phyloP scores from a whole-genome alignment of 208 protist species.

The Sergeia podlipaevii region DNA sequence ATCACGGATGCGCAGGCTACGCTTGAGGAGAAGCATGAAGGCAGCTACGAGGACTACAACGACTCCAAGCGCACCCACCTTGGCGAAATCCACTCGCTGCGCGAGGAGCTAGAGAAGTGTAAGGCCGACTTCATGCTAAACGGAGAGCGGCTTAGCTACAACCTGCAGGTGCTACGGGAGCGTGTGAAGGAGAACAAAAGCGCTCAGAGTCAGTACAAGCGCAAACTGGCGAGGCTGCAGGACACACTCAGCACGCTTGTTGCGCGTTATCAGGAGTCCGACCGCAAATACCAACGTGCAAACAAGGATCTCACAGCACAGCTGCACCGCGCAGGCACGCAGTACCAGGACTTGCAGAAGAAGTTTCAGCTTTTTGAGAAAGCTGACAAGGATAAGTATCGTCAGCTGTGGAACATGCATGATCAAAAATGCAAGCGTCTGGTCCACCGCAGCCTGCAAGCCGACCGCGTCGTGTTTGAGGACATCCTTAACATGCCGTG shows the following conservation, averaged over 20 bases:
- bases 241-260: conserved; percentile 89
- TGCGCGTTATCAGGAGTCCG: conserved; percentile 88
- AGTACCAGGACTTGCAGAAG: conserved; percentile 95
- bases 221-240: conserved; percentile 84
- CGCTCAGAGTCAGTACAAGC: conserved; percentile 92
- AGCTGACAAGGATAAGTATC: conserved; percentile 92
- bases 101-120: conserved; percentile 93
- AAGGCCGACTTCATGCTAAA: conserved; percentile 95
- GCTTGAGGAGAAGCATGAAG: conserved; percentile 77
- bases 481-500: conserved; percentile 91
- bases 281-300: conserved; percentile 86
- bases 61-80: conserved; percentile 68
- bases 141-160: conserved; percentile 95
- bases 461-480: conserved; percentile 95
- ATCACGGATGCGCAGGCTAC: conserved; percentile 78
- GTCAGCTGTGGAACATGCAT: conserved; percentile 95
- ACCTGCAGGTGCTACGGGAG: conserved; percentile 94
- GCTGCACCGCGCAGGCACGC: conserved; percentile 89
- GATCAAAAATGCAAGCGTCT: conserved; percentile 89
- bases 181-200: conserved; percentile 94
- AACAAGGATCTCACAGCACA: conserved; percentile 95
- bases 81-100: conserved; percentile 88
- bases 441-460: conserved; percentile 86
- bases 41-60: conserved; percentile 84
- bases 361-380: conserved; percentile 95